Evolutionary conservation across 2,329 filamentous ascomycete genomes (phyloP), one percentile per base, ranked within the genome.

Genomic region (Pseudogymnoascus sp.): DNA sequence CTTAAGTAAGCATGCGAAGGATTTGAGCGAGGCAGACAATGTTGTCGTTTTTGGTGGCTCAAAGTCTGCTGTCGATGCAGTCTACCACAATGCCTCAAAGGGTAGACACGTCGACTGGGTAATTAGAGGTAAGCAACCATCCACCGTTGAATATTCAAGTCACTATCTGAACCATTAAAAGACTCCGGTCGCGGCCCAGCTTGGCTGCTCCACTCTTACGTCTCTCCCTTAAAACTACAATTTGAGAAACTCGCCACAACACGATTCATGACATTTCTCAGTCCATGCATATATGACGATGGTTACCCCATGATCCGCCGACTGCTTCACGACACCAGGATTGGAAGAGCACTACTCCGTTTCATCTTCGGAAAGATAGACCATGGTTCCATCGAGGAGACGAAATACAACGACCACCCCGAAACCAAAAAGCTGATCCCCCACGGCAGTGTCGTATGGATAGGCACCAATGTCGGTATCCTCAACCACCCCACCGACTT

Each of bases 261-360:
- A 0, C 85, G 89, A 0, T 79, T 89, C 67, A 75, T 91, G 62
- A 88, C 84, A 1, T 91, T 86, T 84, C 85, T 91, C 74, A 87
- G 83, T 59, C 89, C 89, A 0, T 91, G 88, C 70, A 81, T 88
- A 14, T 92, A 87, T 85, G 81, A 80, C 1, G 85, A 84, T 68
- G 86, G 85, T 1, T 87, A 81, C 66, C 75, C 78, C 14, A 76
- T 74, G 14, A 75, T 83, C 2, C 79, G 84, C 5, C 70, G 73
- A 16, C 83, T 87, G 64, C 76, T 85, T 62, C 84, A 88, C 66
- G 76, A 78, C 38, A 86, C 83, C 0, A 74, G 76, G 59, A 62
- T 56, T 7, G 50, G 86, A 1, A 85, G 85, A 2, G 78, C 83
- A 0, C 76, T 75, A 63, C 72, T 88, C 18, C 76, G 81, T 46